A percentile compares a stretch with the other conserved stretches of the same genome.
These are phyloP conservation scores for Malassezia japonica DNA, from an alignment of 1,284 basidiomycete species.

Conservation along the genomic window DNA sequence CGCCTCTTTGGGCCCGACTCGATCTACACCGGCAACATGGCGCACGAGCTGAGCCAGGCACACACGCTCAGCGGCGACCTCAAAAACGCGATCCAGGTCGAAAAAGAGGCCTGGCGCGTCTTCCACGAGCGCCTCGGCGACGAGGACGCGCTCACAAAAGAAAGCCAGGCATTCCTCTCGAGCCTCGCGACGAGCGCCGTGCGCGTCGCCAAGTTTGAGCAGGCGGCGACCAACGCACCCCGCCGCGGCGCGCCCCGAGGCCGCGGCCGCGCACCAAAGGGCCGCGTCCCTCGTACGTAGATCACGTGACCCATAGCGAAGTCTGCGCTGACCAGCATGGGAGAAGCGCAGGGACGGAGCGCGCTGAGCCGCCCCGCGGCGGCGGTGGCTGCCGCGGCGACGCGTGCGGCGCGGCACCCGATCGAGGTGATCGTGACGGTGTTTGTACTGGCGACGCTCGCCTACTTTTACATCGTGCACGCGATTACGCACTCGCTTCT, in stretches of 20 bases:
- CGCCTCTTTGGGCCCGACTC: slow-evolving; percentile 36
- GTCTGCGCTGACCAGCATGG: no score
- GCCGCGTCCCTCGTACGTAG: background rate
- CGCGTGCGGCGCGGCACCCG: slow-evolving; percentile 45
- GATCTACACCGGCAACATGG: slow-evolving; percentile 44
- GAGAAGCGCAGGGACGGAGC: background rate
- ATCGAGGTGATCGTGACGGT: slow-evolving; percentile 78
- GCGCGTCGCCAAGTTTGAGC: slow-evolving; percentile 38
- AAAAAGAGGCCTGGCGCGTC: slow-evolving; percentile 42
- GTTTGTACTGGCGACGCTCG: slow-evolving; percentile 73
- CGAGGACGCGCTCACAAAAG: slow-evolving; percentile 44
- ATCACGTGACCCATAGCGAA: no score
- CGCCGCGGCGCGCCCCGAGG: background rate
- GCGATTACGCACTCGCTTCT: slow-evolving; percentile 60
- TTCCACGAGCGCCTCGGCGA: slow-evolving; percentile 42
- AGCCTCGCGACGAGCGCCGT: slow-evolving; percentile 41
- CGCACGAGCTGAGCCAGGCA: slow-evolving; percentile 44
- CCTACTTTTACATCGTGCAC: slow-evolving; percentile 80
- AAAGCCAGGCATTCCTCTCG: slow-evolving; percentile 39
- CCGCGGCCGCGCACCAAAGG: background rate
- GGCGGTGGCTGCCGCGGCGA: slow-evolving; percentile 10
- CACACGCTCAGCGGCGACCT: slow-evolving; percentile 40
- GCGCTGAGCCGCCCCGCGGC: background rate
- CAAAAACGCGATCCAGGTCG: slow-evolving; percentile 36
- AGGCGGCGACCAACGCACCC: slow-evolving; percentile 14